Conservation (phyloP, 108 stramenopile species). For the Nitzschia sp. region DNA sequence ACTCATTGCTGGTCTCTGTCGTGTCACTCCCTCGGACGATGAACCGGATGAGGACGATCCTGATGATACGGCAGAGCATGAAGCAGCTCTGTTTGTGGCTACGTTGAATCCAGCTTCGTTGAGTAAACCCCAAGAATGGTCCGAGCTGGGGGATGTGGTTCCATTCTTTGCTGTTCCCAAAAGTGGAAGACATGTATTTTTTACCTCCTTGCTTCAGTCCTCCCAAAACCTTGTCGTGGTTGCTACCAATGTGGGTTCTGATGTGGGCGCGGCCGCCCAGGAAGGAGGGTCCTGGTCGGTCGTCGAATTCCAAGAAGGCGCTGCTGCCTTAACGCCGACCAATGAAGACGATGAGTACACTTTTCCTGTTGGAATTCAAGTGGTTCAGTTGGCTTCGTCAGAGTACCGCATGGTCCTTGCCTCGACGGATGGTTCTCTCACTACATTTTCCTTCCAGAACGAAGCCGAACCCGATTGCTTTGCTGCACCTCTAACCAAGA, state of each 20-base stretch:
- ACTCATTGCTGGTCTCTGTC: constrained; percentile 58
- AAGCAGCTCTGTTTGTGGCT: constrained; percentile 32
- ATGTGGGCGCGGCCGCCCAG: constrained; percentile 49
- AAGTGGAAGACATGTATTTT: constrained; percentile 71
- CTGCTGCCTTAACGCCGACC: constrained; percentile 59
- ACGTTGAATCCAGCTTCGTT: constrained; percentile 25
- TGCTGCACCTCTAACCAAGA: background rate
- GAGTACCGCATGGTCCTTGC: constrained; percentile 38
- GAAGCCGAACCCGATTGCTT: constrained; percentile 30
- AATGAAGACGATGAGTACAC: constrained; percentile 82
- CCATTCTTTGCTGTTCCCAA: constrained; percentile 82
- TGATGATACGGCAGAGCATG: constrained; percentile 50
- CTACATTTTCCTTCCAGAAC: constrained; percentile 36
- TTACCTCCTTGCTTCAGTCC: constrained; percentile 39
- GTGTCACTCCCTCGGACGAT: constrained; percentile 56
- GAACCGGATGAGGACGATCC: constrained; percentile 66
- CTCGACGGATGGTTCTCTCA: constrained; percentile 63
- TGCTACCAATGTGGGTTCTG: constrained; percentile 71
- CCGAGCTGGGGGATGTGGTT: constrained; percentile 74
- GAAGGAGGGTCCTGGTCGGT: constrained; percentile 44
- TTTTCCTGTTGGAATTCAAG: constrained; percentile 62
- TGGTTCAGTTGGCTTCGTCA: constrained; percentile 33
- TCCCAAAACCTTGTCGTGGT: constrained; percentile 52
- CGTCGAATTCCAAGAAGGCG: constrained; percentile 75
- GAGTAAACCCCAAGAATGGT: constrained; percentile 32